phyloP scores from a whole-genome alignment of 768 basidiomycete genomes.

The Xerocomellus intermedius region DNA sequence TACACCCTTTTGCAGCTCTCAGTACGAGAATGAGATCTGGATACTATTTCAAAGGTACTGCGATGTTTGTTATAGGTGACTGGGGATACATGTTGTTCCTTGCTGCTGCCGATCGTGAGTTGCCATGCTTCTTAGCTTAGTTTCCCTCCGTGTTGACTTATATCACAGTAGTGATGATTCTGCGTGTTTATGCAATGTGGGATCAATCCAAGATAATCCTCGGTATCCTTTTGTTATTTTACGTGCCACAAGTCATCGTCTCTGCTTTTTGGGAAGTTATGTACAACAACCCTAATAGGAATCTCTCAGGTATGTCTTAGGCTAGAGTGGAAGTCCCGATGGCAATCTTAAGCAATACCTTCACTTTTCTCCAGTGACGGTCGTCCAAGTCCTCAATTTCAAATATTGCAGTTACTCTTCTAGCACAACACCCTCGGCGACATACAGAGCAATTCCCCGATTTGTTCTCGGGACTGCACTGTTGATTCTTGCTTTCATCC shows the following conservation, averaged over 20 bases:
- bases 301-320: constrained; percentile 3
- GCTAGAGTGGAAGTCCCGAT: not conserved
- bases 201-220: constrained; percentile 6
- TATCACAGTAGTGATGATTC: constrained; percentile 15
- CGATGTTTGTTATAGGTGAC: not conserved
- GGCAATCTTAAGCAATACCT: too few relatives aligned
- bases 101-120: constrained; percentile 12
- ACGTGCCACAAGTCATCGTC: not conserved
- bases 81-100: constrained; percentile 10
- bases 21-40: not conserved
- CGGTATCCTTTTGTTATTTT: constrained; percentile 3
- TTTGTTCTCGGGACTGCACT: constrained; percentile 1
- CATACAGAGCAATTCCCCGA: constrained; percentile 6
- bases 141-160: not conserved
- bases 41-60: not conserved
- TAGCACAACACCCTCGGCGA: not conserved
- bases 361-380: not conserved
- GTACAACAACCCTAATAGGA: not conserved
- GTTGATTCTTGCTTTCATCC: not conserved
- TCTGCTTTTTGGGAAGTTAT: constrained; percentile 2
- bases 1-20: not conserved
- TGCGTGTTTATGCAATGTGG: constrained; percentile 18
- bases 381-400: not conserved
- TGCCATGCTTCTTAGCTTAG: too few relatives aligned
- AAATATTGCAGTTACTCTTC: constrained; percentile 1